A percentile compares a stretch with the other conserved stretches of the same genome.
These are phyloP conservation scores for Porcisia hertigi DNA, from an alignment of 208 protist genomes.

Conservation along the genomic window DNA sequence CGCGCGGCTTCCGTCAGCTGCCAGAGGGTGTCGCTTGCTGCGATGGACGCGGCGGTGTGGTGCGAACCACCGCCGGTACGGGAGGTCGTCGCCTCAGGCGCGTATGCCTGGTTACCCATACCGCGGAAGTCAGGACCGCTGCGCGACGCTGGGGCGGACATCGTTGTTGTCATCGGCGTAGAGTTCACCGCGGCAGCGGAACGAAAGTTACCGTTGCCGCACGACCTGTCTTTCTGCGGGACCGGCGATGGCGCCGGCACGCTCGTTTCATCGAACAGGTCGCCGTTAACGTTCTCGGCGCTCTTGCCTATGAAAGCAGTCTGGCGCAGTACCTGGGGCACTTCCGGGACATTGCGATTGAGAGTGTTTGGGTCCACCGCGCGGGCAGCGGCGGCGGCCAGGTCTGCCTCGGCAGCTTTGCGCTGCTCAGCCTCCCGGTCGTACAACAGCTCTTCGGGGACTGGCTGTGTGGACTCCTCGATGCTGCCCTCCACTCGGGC, in stretches of 20 bases:
- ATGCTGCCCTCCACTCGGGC: conserved; percentile 49
- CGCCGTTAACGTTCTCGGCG: conserved; percentile 31
- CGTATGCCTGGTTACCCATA: conserved; percentile 57
- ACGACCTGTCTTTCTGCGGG: conserved; percentile 3
- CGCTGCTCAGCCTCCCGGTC: conserved; percentile 37
- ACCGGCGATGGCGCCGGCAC: conserved; percentile 9
- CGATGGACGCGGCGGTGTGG: conserved; percentile 7
- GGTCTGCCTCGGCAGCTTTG: conserved; percentile 33
- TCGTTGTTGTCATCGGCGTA: not conserved
- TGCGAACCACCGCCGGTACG: not conserved
- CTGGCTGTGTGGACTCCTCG: conserved; percentile 52
- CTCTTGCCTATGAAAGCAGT: conserved; percentile 31
- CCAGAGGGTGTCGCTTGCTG: conserved; percentile 53
- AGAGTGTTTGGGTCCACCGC: conserved; percentile 27
- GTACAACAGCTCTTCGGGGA: conserved; percentile 62
- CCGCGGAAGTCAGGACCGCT: conserved; percentile 68
- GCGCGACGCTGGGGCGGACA: conserved; percentile 15
- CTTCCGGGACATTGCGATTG: not conserved
- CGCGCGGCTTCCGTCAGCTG: conserved; percentile 51
- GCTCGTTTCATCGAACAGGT: conserved; percentile 32
- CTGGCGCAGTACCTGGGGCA: conserved; percentile 20
- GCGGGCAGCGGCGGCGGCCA: conserved; percentile 28
- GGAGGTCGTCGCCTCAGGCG: conserved; percentile 25
- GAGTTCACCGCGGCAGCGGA: not conserved
- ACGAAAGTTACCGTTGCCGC: not conserved